These are phyloP conservation scores for Trichoderma guizhouense DNA, from an alignment of 2,329 filamentous ascomycete species.

Conservation along the genomic window DNA sequence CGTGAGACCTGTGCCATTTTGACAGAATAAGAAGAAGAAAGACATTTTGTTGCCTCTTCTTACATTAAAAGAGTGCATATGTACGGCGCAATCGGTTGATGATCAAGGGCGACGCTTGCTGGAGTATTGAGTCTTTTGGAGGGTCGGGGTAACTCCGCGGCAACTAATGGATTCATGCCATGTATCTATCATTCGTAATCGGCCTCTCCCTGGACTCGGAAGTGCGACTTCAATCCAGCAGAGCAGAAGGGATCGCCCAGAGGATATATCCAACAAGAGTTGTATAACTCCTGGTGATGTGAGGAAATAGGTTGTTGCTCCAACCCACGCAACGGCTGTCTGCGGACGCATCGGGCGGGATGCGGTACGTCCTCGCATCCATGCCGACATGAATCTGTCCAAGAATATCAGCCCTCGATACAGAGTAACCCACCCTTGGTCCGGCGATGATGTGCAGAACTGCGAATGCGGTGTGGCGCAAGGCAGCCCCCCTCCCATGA, in stretches of 20 bases:
- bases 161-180: background rate
- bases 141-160: background rate
- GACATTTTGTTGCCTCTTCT: background rate
- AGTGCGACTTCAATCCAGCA: background rate
- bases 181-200: background rate
- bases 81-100: background rate
- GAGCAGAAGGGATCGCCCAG: background rate
- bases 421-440: constrained; percentile 17
- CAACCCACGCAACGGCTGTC: background rate
- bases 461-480: constrained; percentile 28
- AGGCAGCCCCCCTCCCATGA: constrained; percentile 16
- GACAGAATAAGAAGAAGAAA: background rate
- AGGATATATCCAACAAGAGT: background rate
- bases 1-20: constrained; percentile 13
- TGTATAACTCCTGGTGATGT: background rate
- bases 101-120: constrained; percentile 1
- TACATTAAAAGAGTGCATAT: background rate
- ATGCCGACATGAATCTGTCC: constrained; percentile 5
- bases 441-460: constrained; percentile 29
- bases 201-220: background rate
- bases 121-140: background rate
- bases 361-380: background rate
- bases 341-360: background rate
- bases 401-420: constrained; percentile 6
- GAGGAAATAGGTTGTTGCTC: background rate